Conservation (phyloP, 345 rosid species). For the Combretum micranthum region DNA sequence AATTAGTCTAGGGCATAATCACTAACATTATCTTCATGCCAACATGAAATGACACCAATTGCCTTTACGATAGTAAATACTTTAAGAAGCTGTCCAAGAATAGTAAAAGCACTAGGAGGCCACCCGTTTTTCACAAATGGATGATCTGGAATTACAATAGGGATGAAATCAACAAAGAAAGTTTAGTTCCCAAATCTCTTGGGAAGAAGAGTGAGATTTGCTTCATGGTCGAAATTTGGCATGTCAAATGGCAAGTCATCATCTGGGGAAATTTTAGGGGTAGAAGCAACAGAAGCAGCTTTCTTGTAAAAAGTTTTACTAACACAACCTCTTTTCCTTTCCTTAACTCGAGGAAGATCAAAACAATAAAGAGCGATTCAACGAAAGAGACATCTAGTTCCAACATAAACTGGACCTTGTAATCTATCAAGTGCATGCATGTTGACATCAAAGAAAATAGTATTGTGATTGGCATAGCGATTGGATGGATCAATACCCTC, state of each 20-base stretch:
- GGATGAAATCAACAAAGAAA: conserved; percentile 15
- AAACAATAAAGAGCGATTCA: too few relatives aligned
- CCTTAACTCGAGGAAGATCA: too few relatives aligned
- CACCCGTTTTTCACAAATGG: conserved; percentile 20
- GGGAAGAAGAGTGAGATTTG: too few relatives aligned
- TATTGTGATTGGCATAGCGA: conserved; percentile 24
- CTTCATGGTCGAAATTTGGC: too few relatives aligned
- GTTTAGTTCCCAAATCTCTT: conserved; percentile 21
- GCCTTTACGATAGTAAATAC: conserved; percentile 21
- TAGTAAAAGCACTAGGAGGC: conserved; percentile 17
- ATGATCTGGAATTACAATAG: conserved; percentile 17
- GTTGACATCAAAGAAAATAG: conserved; percentile 19
- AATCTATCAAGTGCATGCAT: too few relatives aligned
- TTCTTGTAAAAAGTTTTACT: conserved; percentile 9
- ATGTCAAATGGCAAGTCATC: too few relatives aligned
- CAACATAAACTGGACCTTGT: too few relatives aligned
- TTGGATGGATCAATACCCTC: conserved; percentile 27
- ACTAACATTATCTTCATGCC: conserved; percentile 20
- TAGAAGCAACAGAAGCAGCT: conserved; percentile 7
- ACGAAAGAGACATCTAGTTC: too few relatives aligned
- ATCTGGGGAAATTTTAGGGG: too few relatives aligned
- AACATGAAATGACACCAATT: conserved; percentile 20
- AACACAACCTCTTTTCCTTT: conserved; percentile 2
- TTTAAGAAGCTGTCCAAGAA: conserved; percentile 15
- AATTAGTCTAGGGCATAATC: too few relatives aligned